phyloP scores from a whole-genome alignment of 257 asterid genomes.

The Solanum pinnatisectum region DNA sequence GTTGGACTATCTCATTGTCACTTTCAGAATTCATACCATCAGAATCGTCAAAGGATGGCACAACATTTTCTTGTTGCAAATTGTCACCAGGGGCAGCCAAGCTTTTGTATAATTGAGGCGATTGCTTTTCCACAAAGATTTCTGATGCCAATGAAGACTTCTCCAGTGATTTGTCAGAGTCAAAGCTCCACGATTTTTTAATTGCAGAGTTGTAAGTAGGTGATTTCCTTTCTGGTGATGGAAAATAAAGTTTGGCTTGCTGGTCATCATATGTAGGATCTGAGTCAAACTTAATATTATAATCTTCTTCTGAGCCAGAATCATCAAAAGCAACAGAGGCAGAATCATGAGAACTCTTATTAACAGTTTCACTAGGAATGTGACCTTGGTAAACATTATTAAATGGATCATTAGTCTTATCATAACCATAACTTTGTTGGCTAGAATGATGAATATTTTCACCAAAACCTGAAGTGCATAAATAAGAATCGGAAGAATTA shows the following conservation, averaged over 20 bases:
- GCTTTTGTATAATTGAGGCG: conserved; percentile 27
- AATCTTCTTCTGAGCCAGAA: conserved; percentile 54
- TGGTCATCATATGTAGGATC: conserved; percentile 44
- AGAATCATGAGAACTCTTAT: conserved; percentile 27
- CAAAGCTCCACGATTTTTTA: conserved; percentile 26
- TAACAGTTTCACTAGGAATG: conserved; percentile 19
- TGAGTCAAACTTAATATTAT: conserved; percentile 14
- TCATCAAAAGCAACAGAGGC: conserved; percentile 48
- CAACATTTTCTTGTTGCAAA: conserved; percentile 22
- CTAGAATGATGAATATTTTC: conserved; percentile 33
- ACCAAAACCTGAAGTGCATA: conserved; percentile 29
- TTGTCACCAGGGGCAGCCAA: conserved; percentile 13
- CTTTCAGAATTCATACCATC: conserved; percentile 45
- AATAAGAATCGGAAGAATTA: conserved; percentile 35
- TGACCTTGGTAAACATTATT: conserved; percentile 11
- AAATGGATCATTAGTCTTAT: conserved; percentile 20
- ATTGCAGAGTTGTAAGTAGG: conserved; percentile 11
- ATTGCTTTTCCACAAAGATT: conserved; percentile 20
- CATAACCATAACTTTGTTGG: conserved; percentile 22
- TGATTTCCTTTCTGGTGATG: conserved; percentile 35
- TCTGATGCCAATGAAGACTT: conserved; percentile 22
- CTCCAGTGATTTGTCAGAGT: conserved; percentile 20
- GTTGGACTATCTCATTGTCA: conserved; percentile 28
- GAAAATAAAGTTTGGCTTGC: conserved; percentile 26
- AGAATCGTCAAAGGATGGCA: conserved; percentile 56